Conservation (phyloP, 768 basidiomycete species). For the Auricularia cornea region DNA sequence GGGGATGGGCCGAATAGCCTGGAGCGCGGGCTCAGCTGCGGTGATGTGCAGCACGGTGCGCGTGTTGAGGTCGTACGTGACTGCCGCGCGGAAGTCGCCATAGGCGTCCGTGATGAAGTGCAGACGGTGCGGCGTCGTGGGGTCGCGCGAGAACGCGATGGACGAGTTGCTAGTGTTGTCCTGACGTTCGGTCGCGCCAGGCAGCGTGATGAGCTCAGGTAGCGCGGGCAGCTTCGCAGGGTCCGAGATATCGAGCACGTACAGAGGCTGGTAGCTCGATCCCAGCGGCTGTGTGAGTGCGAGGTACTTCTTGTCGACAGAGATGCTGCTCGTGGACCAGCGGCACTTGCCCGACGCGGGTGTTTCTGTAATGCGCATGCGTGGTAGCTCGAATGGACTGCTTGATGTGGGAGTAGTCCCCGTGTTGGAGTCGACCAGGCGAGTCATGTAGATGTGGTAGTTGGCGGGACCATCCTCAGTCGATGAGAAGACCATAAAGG, state of each 20-base stretch:
- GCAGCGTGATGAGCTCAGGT: slow-evolving; percentile 26
- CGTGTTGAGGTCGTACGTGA: slow-evolving; percentile 25
- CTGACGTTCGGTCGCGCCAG: slow-evolving; percentile 25
- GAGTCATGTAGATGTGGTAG: slow-evolving; percentile 29
- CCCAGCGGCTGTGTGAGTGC: slow-evolving; percentile 24
- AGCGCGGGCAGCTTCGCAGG: slow-evolving; percentile 8
- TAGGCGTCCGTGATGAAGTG: slow-evolving; percentile 32
- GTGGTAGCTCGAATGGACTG: slow-evolving; percentile 23
- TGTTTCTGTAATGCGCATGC: slow-evolving; percentile 27
- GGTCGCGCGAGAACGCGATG: slow-evolving; percentile 26
- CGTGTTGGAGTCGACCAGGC: slow-evolving; percentile 23
- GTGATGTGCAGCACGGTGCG: slow-evolving; percentile 27
- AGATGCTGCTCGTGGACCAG: slow-evolving; percentile 26
- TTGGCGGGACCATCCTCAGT: slow-evolving; percentile 35
- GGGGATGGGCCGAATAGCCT: slow-evolving; percentile 26
- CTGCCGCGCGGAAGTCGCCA: slow-evolving; percentile 30
- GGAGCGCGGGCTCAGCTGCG: slow-evolving; percentile 24
- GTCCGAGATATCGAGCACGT: slow-evolving; percentile 28
- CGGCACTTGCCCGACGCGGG: slow-evolving; percentile 14
- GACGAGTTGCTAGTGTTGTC: slow-evolving; percentile 15
- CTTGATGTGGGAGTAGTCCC: slow-evolving; percentile 17
- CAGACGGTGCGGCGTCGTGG: slow-evolving; percentile 19
- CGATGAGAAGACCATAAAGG: slow-evolving; percentile 31
- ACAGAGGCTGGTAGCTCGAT: slow-evolving; percentile 21
- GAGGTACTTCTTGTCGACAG: slow-evolving; percentile 31